Conservation (phyloP, 805 yeast species). For the Yarrowia sp. region DNA sequence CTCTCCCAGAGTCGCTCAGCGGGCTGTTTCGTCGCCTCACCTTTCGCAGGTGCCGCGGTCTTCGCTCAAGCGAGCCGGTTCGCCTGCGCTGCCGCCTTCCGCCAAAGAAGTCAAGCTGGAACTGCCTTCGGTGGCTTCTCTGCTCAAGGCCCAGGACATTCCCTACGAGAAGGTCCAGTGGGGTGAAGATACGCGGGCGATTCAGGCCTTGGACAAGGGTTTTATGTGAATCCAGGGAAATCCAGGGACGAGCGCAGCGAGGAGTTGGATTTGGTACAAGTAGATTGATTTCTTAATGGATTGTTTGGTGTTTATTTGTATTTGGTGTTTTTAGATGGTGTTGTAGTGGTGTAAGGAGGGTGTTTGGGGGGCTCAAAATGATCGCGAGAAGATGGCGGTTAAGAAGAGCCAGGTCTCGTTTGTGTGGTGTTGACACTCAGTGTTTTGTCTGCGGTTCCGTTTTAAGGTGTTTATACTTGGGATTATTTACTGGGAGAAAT, state of each 20-base stretch:
- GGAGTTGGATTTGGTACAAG: no score
- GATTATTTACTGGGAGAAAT: no score
- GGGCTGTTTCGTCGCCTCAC: not conserved
- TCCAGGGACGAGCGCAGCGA: not conserved
- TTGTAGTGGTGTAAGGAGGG: no score
- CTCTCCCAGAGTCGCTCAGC: not conserved
- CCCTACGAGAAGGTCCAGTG: constrained; percentile 35
- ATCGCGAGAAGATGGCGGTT: no score
- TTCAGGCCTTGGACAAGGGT: constrained; percentile 36
- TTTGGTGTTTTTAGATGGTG: no score
- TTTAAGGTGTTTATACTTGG: no score
- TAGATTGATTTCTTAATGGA: no score
- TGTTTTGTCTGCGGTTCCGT: no score
- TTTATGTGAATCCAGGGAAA: no score
- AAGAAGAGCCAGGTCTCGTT: no score
- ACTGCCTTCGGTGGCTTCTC: constrained; percentile 9
- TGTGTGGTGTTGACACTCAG: no score
- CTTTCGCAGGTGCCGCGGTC: not conserved
- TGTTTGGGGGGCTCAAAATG: no score
- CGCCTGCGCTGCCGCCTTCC: not conserved
- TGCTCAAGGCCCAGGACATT: constrained; percentile 32
- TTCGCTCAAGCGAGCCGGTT: not conserved
- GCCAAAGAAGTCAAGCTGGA: constrained; percentile 16
- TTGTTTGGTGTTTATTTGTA: not conserved
- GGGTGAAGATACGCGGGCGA: constrained; percentile 39